Base-by-base conservation (phyloP, 83 land plant species). In the Larix sibirica region DNA sequence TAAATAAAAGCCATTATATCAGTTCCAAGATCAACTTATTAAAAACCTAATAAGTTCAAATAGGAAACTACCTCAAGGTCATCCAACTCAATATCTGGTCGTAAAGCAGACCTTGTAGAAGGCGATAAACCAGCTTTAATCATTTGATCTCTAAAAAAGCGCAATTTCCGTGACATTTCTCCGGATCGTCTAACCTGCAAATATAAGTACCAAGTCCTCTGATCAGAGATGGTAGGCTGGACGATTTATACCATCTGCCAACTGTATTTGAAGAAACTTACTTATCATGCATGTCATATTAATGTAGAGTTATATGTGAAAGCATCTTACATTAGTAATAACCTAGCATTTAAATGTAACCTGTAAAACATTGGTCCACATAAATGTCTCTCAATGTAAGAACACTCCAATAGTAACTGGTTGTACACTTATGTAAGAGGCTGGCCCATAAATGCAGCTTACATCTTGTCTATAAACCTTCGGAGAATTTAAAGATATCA, bases 101-200 rank as follows among this genome's bases (percentile, higher is more conserved):
- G 87, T 38, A 83, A 28, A 33, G 75, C 38, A 42, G 92, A 75
- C 81, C 65, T 88, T 60, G 77, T 47, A 42, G 93, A 79, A 86
- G 92, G 90, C 5, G 84, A 61, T 12, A 94, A 63, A 10, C 93
- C 98, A 24, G 94, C 94, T 83, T 94, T 95, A 7, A 65, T 82
- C 86, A 94, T 91, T 84, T 95, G 98, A 4, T 97, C 95, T 81
- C 85, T 89, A 73, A 95, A 94, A 83, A 91, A 94, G 17, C 92
- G 93, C 75, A 96, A 82, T 70, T 92, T 94, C 23, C 99, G 91
- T 14, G 95, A 92, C 99, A 97, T 94, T 87, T 97, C 99, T 64
- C 90, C 96, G 83, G 95, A 92, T 87, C 90, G 94, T 88, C 94
- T 95, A 23, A 97, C 95, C 99, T 97, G 90, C 18, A 80, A 66